These are phyloP conservation scores for Pyracantha coccinea DNA, from an alignment of 331 rosid genomes.

Conservation along the genomic window DNA sequence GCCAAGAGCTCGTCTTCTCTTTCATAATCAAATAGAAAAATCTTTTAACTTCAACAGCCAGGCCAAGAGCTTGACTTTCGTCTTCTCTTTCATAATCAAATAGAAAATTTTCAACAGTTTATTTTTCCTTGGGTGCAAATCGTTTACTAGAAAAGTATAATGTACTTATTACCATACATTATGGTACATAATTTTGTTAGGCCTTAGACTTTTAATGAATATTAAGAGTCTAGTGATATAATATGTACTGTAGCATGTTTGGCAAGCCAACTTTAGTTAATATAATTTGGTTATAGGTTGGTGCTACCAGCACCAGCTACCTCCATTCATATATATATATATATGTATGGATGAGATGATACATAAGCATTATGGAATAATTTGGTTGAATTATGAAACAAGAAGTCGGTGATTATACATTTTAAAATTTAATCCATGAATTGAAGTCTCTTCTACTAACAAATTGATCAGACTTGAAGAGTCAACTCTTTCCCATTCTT, in stretches of 20 bases:
- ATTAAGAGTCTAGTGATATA: no score
- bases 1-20: no score
- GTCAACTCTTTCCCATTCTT: neutral
- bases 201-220: neutral
- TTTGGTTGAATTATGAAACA: conserved; percentile 1
- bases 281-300: neutral
- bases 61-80: neutral
- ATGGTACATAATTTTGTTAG: neutral
- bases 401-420: neutral
- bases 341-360: neutral
- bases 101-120: no score
- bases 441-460: conserved; percentile 2
- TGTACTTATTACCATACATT: neutral
- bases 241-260: neutral
- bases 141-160: neutral
- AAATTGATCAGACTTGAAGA: conserved; percentile 1
- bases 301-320: conserved; percentile 3
- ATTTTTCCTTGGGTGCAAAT: neutral
- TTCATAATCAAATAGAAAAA: no score
- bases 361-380: neutral
- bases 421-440: neutral
- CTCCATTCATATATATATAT: neutral
- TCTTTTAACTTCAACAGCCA: neutral
- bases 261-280: neutral
- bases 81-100: neutral